phyloP scores from a whole-genome alignment of 352 stramenopile genomes.

The Pythium biforme region DNA sequence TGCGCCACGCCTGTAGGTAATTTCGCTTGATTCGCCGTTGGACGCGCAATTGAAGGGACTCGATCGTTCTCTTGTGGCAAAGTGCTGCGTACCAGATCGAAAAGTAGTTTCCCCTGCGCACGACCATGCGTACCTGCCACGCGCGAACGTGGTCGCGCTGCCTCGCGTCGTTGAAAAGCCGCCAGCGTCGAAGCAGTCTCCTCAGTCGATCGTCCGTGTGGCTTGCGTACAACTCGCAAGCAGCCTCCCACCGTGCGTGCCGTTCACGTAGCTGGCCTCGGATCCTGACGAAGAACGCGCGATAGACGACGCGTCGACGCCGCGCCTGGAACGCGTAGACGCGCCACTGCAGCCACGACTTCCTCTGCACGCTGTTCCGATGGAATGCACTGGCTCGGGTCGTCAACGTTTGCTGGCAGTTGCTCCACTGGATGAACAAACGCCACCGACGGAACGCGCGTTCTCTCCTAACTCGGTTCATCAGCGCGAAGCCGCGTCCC shows the following conservation, averaged over 20 bases:
- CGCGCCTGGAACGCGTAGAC: constrained; percentile 5
- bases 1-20: constrained; percentile 10
- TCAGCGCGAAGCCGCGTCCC: constrained; percentile 6
- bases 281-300: constrained; percentile 6
- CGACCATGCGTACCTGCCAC: constrained; percentile 11
- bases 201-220: background rate
- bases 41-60: background rate
- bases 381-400: background rate
- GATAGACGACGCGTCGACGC: constrained; percentile 7
- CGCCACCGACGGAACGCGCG: constrained; percentile 13
- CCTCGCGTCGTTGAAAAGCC: constrained; percentile 4
- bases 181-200: constrained; percentile 15
- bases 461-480: constrained; percentile 14
- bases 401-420: background rate
- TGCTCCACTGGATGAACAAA: constrained; percentile 3
- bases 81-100: constrained; percentile 11
- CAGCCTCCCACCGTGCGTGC: background rate
- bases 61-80: constrained; percentile 1
- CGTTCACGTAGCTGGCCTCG: background rate
- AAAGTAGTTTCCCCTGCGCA: constrained; percentile 20
- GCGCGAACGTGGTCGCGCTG: constrained; percentile 16
- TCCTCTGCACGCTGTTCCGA: background rate
- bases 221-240: background rate
- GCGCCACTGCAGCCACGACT: constrained; percentile 13
- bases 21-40: background rate